These are phyloP conservation scores for Yamadazyma atmosphaerica DNA, from an alignment of 1,139 yeast species.

Conservation along the genomic window DNA sequence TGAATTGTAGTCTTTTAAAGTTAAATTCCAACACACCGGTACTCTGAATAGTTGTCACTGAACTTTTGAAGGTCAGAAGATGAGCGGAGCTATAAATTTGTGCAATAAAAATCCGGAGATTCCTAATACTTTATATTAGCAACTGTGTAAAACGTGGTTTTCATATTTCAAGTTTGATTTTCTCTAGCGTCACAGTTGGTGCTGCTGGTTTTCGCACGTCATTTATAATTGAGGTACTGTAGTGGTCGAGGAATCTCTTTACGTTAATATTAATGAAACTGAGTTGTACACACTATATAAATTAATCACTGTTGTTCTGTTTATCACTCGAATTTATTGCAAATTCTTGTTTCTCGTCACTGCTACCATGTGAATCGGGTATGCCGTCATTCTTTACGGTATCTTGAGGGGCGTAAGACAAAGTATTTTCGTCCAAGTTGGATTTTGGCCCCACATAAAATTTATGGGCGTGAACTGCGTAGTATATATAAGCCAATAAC, in stretches of 20 bases:
- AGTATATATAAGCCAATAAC: slow-evolving; percentile 54
- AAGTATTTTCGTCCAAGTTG: slow-evolving; percentile 45
- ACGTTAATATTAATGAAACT: background rate
- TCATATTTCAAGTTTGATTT: background rate
- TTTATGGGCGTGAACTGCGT: slow-evolving; percentile 55
- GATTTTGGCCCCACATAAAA: slow-evolving; percentile 72
- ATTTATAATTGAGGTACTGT: no score
- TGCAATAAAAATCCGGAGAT: background rate
- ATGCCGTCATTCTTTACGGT: slow-evolving; percentile 11
- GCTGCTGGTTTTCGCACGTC: slow-evolving; percentile 1
- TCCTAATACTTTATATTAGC: background rate
- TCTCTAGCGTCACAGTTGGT: no score
- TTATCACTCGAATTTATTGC: background rate
- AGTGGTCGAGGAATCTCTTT: no score
- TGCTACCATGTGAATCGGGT: slow-evolving; percentile 4
- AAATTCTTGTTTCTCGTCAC: slow-evolving; percentile 8
- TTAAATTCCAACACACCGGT: no score
- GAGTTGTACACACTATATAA: background rate
- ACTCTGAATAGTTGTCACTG: no score
- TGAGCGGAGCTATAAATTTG: no score
- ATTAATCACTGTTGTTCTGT: slow-evolving; percentile 1
- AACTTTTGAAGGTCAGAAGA: no score
- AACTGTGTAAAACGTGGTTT: background rate
- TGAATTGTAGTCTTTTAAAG: no score
- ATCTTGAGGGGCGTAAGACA: slow-evolving; percentile 18